Base-by-base conservation (phyloP, 2,329 filamentous ascomycete genomes). In the Xylaria hypoxylon region DNA sequence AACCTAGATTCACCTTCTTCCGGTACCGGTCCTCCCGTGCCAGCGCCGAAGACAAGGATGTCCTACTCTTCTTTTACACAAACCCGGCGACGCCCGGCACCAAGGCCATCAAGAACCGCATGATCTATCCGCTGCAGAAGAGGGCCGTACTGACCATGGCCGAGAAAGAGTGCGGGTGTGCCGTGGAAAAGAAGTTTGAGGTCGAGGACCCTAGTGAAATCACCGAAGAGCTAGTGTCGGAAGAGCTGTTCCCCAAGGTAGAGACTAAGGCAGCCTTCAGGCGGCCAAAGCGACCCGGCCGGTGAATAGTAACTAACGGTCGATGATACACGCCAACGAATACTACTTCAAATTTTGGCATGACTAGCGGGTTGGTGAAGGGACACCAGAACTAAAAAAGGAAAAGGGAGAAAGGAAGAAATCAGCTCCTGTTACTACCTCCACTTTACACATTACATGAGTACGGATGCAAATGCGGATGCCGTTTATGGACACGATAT, bases 1-100 rank as follows among this genome's bases (percentile, higher is more conserved):
- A 93, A 77, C 92, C 92, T 4, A 86, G 92, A 48, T 95, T 93
- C 78, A 90, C 89, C 6, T 93, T 96, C 77, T 96, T 90, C 83
- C 86, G 89, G 31, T 92, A 89, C 77, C 81, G 79, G 13, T 85
- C 90, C 74, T 85, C 85, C 47, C 80, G 88, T 68, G 80, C 82
- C 35, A 87, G 87, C 24, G 69, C 76, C 51, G 79, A 85, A 69
- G 75, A 85, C 65, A 81, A 83, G 59, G 85, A 83, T 62, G 87
- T 89, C 2, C 82, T 95, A 53, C 83, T 95, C 5, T 96, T 96
- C 81, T 89, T 96, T 76, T 95, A 94, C 80, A 95, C 92, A 5
- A 94, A 92, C 77, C 93, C 93, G 0, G 82, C 86, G 7, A 85
- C 90, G 4, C 80, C 86, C 0, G 86, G 83, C 31, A 72, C 68